Conservation (phyloP, 768 basidiomycete genomes). For the Lentinus brumalis region DNA sequence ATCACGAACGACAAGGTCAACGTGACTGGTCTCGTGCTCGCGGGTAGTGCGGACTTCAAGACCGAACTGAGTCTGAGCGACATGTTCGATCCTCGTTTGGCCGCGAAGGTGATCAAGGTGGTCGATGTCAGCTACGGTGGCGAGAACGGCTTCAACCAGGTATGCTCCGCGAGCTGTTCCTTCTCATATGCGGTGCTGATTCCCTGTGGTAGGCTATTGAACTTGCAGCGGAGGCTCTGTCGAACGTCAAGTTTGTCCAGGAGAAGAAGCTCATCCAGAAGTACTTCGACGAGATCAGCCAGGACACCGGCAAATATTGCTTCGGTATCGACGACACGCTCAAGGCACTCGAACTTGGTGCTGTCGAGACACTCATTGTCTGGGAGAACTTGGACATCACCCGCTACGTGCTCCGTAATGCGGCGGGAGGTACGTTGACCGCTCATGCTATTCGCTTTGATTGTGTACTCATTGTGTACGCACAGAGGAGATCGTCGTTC, state of each 20-base stretch:
- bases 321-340: slow-evolving; percentile 98
- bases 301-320: slow-evolving; percentile 94
- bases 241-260: slow-evolving; percentile 99
- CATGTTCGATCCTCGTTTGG: slow-evolving; percentile 90
- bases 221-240: slow-evolving; percentile 90
- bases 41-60: slow-evolving; percentile 98
- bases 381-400: slow-evolving; percentile 97
- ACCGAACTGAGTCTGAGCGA: slow-evolving; percentile 95
- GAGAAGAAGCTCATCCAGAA: slow-evolving; percentile 97
- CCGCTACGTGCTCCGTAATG: slow-evolving; percentile 87
- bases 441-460: not conserved
- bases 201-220: slow-evolving; percentile 77
- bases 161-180: slow-evolving; percentile 33
- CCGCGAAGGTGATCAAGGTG: slow-evolving; percentile 92
- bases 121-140: slow-evolving; percentile 99
- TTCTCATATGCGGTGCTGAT: slow-evolving; percentile 8
- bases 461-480: not conserved
- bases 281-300: slow-evolving; percentile 99
- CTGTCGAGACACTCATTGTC: slow-evolving; percentile 95
- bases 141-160: slow-evolving; percentile 99
- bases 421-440: slow-evolving; percentile 70
- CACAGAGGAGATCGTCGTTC: slow-evolving; percentile 81
- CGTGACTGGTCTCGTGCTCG: slow-evolving; percentile 92
- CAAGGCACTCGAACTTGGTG: slow-evolving; percentile 93
- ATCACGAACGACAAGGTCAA: slow-evolving; percentile 99